Percentiles rank a stretch among this genome's conserved stretches.
Conservation (phyloP, 129 eudicot species). For the Tagetes patula region DNA sequence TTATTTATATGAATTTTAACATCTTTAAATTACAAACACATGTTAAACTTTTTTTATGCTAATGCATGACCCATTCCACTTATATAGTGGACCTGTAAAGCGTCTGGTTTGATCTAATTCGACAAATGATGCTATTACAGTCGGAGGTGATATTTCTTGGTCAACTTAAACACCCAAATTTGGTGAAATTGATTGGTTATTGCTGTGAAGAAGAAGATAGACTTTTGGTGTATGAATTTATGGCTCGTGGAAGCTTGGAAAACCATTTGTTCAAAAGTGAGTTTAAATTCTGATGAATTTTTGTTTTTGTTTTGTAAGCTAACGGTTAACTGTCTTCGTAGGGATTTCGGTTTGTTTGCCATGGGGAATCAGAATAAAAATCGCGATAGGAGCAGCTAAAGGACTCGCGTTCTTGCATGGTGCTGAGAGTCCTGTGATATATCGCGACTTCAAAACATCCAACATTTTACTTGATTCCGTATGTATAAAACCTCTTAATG, state of each 20-base stretch:
- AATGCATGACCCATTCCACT: too few species aligned
- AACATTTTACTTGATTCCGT: conserved; percentile 92
- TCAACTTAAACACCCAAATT: conserved; percentile 80
- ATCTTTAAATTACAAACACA: too few species aligned
- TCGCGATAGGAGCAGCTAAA: conserved; percentile 89
- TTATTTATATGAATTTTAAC: too few species aligned
- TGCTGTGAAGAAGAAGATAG: conserved; percentile 96
- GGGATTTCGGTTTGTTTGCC: conserved; percentile 82
- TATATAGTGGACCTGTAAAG: too few species aligned
- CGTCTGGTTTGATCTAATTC: too few species aligned
- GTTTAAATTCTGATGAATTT: conserved; percentile 3
- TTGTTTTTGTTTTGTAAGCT: conserved; percentile 8
- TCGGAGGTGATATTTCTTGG: conserved; percentile 96
- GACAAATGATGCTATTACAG: conserved; percentile 34
- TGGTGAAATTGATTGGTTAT: conserved; percentile 87
- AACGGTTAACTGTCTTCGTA: conserved; percentile 9
- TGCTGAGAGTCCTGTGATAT: conserved; percentile 88
- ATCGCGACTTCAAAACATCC: conserved; percentile 95
- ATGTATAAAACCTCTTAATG: conserved; percentile 21
- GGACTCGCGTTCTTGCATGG: conserved; percentile 97
- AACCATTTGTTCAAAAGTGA: conserved; percentile 90
- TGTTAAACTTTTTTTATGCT: too few species aligned
- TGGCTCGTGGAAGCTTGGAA: conserved; percentile 97
- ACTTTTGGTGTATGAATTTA: conserved; percentile 87
- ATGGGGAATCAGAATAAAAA: conserved; percentile 87